Evolutionary conservation across 192 early-diverging fungal genomes (phyloP), one percentile per base, ranked within the genome.

Genomic region (Dissophora ornata): DNA sequence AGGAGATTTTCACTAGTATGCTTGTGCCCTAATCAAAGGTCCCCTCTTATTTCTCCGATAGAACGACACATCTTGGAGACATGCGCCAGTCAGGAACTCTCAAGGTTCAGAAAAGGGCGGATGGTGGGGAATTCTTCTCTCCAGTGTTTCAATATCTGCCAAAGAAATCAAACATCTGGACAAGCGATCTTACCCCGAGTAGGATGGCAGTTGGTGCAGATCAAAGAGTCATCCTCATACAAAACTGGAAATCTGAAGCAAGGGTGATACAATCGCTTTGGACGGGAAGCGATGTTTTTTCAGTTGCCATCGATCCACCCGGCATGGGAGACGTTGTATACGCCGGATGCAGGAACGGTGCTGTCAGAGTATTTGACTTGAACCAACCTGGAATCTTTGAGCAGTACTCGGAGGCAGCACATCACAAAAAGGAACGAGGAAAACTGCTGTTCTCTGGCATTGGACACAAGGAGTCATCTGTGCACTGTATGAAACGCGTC

Each of bases 271-370:
- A 3, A 40, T 38, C 40, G 3, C 57, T 77, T 40, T 67, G 58
- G 73, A 65, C 57, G 1, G 73, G 73, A n/a, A 77, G 73, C 21
- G 73, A 77, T 25, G 62, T 77, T 18, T 77, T 77, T 44, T 67
- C 73, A 19, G 15, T 67, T 0, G 64, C 48, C 3, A 62, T 77
- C 29, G 59, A 77, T 11, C 65, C 58, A 36, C 41, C 18, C 0
- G 41, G 38, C 2, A 38, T 38, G 12, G 21, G 54, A 12, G 54
- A 66, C 41, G 24, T 67, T 47, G 51, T 77, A 6, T 77, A 77
- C 57, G 63, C 59, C 18, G 73, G 73, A 15, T 77, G 73, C 24
- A 67, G 73, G 53, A 77, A 77, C 24, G 73, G 73, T 5, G 44
- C 24, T 10, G 73, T 77, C 9, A 29, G 22, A 11, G 46, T 67